phyloP scores from a whole-genome alignment of 2,329 filamentous ascomycete species.

The Fusarium verticillioides region DNA sequence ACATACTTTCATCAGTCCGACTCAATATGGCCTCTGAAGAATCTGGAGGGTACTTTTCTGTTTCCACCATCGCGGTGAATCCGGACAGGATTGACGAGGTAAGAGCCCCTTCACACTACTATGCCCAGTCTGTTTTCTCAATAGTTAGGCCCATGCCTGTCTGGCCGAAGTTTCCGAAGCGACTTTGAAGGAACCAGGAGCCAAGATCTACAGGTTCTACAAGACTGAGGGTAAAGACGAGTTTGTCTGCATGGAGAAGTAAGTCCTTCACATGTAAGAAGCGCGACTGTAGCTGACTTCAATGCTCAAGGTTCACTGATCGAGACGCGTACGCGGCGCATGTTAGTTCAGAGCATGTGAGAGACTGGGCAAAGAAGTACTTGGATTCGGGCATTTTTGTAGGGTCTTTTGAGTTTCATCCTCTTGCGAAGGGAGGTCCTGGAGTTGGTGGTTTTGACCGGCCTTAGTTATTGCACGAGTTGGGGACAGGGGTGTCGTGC shows the following conservation, averaged over 20 bases:
- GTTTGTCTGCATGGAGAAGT: conserved; percentile 15
- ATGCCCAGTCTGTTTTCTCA: neutral
- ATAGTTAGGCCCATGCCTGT: neutral
- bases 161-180: conserved; percentile 10
- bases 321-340: conserved; percentile 8
- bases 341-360: conserved; percentile 11
- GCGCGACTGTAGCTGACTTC: neutral
- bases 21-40: neutral
- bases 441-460: conserved; percentile 20
- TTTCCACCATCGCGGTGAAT: conserved; percentile 9
- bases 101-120: fast-evolving
- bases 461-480: neutral
- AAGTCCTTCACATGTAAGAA: neutral
- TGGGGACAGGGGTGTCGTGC: neutral
- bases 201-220: conserved; percentile 21
- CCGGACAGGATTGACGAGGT: neutral
- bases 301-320: neutral
- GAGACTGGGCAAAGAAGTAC: conserved; percentile 15
- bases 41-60: conserved; percentile 4
- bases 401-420: conserved; percentile 7
- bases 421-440: neutral
- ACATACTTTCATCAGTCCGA: fast-evolving
- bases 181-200: neutral
- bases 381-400: conserved; percentile 14
- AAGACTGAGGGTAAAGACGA: conserved; percentile 12